Evolutionary conservation across 805 yeast species (phyloP), one percentile per base, ranked within the genome.

Genomic region (Metschnikowia shivogae): DNA sequence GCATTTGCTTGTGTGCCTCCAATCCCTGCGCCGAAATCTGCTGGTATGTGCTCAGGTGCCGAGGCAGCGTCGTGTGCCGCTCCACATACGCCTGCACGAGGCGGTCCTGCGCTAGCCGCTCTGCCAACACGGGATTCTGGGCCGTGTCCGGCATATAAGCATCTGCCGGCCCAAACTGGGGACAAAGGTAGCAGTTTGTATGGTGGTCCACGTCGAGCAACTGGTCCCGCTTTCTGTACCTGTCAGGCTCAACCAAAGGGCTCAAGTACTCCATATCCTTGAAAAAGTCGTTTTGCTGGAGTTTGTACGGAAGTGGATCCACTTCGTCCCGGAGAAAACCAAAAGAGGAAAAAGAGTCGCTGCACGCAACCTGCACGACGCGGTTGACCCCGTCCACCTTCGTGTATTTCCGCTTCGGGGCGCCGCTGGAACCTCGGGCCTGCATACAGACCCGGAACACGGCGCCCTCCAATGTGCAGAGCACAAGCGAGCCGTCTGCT

Each of bases 381-480:
- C 76, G 76, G 40, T 82, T 80, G n/a, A 85, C 49, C 32, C 68
- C 63, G 6, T 77, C 76, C 3, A 84, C 55, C 44, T 77, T 76
- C 34, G 68, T 65, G 58, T 82, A 84, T 59, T 84, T 84, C 61
- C 53, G 60, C 50, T 62, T 65, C 50, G 53, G 44, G 1, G 29
- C 10, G 5, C 49, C 43, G 10, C 28, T 31, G 1, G 74, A 68
- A 20, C 57, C 65, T 39, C 62, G 58, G 19, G 73, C 43, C 39
- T 53, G 59, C 4, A 38, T n/a, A 12, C 31, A 4, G n/a, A 33
- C 24, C 13, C 42, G n/a, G 53, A 77, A 88, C 0, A 78, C 86
- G 19, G 83, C 75, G 0, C 97, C 97, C 39, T 81, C 80, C 17
- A 69, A 61, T 0, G 93, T 84, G 50, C 85, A 77, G 1, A 90